Base-by-base conservation (phyloP, 1,284 basidiomycete species). In the Tylopilus sp. region DNA sequence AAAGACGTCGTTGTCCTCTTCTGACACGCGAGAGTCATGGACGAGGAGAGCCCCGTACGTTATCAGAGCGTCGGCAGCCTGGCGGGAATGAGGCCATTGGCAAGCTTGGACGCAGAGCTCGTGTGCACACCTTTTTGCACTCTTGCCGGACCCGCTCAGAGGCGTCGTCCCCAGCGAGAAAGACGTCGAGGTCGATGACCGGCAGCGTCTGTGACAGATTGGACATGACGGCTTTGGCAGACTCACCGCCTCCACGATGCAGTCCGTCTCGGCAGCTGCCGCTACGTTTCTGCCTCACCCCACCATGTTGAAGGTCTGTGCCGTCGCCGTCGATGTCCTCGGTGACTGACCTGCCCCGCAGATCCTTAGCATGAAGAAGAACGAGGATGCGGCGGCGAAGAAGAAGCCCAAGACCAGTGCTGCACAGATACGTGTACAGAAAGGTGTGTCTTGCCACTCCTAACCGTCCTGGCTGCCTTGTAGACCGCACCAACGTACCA, bases 301-400 rank as follows among this genome's bases (percentile, higher is more conserved):
- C 53, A 61, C 58, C 54, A 78, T 78, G 76, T 73, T 78, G 66
- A 78, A 78, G 73, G 76, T 77, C 52, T 53, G 72, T 61, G 25
- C 5, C 26, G 29, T n/a, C 54, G 15, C 31, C 33, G 6, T 25
- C 19, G 46, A 37, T 37, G 4, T 2, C 7, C 13, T 7, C 40
- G 41, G 47, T 48, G 50, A 5, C 52, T 57, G 40, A 63, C 48
- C 41, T 20, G 24, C 48, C 35, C 36, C 33, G 22, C 63, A 98
- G 94, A 96, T 98, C 67, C 97, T 94, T 90, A 92, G 86, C 63
- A 90, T 98, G 86, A 97, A 97, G 85, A 96, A 97, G 86, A 90
- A 85, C 65, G 91, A 95, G 77, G 91, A 95, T 69, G 91, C 91
- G 53, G 91, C 92, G 50, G 86, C 88, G 17, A 96, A 94, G 86